Evolutionary conservation across 106 monocot species (phyloP), one percentile per base, ranked within the genome.

Genomic region (Xerophyta viscosa): DNA sequence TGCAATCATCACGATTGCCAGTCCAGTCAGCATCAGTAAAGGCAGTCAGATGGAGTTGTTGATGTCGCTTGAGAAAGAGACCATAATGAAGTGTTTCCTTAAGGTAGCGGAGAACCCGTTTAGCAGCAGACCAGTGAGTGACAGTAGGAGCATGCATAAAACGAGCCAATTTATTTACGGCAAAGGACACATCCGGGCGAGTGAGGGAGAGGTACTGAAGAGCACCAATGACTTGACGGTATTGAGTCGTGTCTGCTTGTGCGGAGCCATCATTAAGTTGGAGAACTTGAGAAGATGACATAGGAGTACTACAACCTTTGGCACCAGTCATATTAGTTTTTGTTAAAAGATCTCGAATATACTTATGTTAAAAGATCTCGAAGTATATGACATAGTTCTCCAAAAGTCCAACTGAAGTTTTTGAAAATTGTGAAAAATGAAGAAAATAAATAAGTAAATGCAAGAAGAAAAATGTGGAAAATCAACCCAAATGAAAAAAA

Each of bases 171-270:
- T 57, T 39, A 14, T 39, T 57, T 0, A 57, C 1, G 15, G 15
- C 37, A 31, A 41, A 57, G 2, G 21, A 20, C 0, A 57, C 37
- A 22, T 57, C 24, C 2, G 11, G 41, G 5, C 14, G 2, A 11
- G 41, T 57, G 8, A 57, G 14, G 20, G 57, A 41, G 6, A 57
- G n/a, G 20, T 15, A 57, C 24, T 57, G 14, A 8, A 57, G 12
- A 3, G 12, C 39, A 6, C 57, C 39, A 26, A 41, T 6, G 6
- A 33, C 21, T 11, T 7, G 11, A 0, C 8, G 57, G 23, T 57
- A 57, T 25, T 9, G 12, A 14, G 57, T 25, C 8, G 41, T 12
- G 24, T 57, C 23, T 33, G 31, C 41, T 33, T 4, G 24, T 6
- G 41, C 20, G 1, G 21, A 13, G 14, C 41, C 23, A 41, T 39